Evolutionary conservation across 257 asterid species (phyloP).

Genomic region (Nicotiana knightiana): DNA sequence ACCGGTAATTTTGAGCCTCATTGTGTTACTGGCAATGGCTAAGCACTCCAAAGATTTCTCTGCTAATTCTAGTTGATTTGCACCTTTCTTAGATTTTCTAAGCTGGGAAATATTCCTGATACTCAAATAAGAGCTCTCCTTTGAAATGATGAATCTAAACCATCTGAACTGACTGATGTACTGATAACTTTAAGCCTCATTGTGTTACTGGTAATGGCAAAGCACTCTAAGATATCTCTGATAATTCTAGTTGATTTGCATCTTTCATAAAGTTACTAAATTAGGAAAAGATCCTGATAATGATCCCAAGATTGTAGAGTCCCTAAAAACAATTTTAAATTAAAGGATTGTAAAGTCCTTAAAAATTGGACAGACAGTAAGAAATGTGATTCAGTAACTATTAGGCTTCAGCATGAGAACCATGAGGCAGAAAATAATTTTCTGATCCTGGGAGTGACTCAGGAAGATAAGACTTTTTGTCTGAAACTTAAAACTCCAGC

Average conservation of each 20-base stretch:
- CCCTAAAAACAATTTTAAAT: too few relatives aligned
- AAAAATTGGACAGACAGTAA: not conserved
- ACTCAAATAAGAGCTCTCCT: not conserved
- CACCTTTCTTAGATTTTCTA: not conserved
- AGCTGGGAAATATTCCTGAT: not conserved
- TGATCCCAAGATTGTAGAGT: not conserved
- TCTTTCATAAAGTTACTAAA: not conserved
- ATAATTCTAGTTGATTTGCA: not conserved
- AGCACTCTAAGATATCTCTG: not conserved
- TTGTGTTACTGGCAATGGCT: not conserved
- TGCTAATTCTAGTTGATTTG: not conserved
- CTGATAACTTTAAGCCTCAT: too few relatives aligned
- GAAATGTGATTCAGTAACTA: not conserved
- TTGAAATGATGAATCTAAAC: too few relatives aligned
- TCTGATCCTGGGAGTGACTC: not conserved
- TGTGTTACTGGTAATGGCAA: too few relatives aligned
- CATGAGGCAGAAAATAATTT: not conserved
- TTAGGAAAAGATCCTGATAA: not conserved
- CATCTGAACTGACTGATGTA: too few relatives aligned
- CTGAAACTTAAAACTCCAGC: not conserved
- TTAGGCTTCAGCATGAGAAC: not conserved
- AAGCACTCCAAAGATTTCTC: not conserved
- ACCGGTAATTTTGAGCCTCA: not conserved
- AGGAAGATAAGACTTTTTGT: not conserved
- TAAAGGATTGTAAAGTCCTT: not conserved